Evolutionary conservation across 257 asterid species (phyloP).

Genomic region (Euphrasia confusa): DNA sequence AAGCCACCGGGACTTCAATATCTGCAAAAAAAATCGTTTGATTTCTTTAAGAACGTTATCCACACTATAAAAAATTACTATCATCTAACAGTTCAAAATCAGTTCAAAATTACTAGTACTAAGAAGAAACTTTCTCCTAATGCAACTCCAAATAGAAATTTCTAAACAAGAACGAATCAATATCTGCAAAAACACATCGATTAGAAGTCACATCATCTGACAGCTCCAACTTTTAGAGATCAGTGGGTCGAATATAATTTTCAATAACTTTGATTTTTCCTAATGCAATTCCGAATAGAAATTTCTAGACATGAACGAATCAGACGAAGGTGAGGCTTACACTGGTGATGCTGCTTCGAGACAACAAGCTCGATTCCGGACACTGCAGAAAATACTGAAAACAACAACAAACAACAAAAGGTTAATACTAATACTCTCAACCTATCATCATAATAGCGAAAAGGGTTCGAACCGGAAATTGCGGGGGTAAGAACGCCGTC

Average conservation of each 20-base stretch:
- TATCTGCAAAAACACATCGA: too few species aligned
- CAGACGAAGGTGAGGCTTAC: conserved; percentile 42
- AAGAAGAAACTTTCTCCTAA: too few species aligned
- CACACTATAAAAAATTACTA: conserved; percentile 15
- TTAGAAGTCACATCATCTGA: too few species aligned
- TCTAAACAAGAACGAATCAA: too few species aligned
- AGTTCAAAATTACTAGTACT: too few species aligned
- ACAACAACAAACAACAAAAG: background rate
- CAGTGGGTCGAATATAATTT: too few species aligned
- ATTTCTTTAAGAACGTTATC: conserved; percentile 23
- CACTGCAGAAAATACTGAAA: conserved; percentile 92
- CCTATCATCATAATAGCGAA: background rate
- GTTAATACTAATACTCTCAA: background rate
- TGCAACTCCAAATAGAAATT: too few species aligned
- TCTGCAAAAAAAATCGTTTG: conserved; percentile 42
- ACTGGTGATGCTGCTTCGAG: conserved; percentile 78
- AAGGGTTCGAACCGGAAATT: conserved; percentile 58
- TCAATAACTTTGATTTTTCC: conserved; percentile 32
- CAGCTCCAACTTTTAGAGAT: too few species aligned
- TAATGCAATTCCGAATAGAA: too few species aligned
- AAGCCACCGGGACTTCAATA: conserved; percentile 85
- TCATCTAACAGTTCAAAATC: too few species aligned
- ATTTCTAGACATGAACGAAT: background rate
- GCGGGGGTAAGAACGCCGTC: conserved; percentile 98
- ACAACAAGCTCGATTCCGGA: conserved; percentile 90